A percentile compares a stretch with the other conserved stretches of the same genome.
phyloP scores from a whole-genome alignment of 2,329 filamentous ascomycete species.

The Colletotrichum sp. region DNA sequence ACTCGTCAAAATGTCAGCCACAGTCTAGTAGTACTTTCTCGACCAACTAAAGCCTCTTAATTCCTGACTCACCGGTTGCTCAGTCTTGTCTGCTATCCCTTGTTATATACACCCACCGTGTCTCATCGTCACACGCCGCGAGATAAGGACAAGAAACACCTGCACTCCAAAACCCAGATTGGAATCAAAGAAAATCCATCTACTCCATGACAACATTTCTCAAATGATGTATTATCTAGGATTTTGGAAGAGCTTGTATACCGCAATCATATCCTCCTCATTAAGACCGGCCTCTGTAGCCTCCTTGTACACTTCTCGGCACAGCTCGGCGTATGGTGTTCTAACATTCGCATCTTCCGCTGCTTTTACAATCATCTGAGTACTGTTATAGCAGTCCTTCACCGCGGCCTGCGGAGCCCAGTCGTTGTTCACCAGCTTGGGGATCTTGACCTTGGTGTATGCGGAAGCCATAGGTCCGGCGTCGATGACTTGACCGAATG shows the following conservation, averaged over 20 bases:
- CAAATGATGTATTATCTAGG: not conserved
- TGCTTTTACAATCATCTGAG: conserved; percentile 30
- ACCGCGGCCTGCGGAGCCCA: conserved; percentile 34
- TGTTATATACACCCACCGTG: not conserved
- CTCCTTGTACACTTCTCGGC: conserved; percentile 27
- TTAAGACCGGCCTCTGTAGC: conserved; percentile 27
- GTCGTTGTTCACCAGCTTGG: conserved; percentile 32
- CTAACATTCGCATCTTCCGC: conserved; percentile 19
- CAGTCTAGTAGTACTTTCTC: not conserved
- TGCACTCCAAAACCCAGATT: not conserved
- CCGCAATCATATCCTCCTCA: conserved; percentile 33
- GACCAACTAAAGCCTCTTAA: too few relatives aligned
- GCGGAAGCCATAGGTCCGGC: conserved; percentile 34
- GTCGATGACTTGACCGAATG: conserved; percentile 32
- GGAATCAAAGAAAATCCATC: not conserved
- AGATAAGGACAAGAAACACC: not conserved
- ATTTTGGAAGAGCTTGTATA: conserved; percentile 21
- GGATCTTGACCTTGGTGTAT: conserved; percentile 32
- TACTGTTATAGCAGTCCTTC: conserved; percentile 35
- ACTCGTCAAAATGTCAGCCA: not conserved
- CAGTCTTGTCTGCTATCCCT: accelerated
- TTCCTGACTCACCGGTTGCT: not conserved
- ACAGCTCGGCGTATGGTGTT: conserved; percentile 26
- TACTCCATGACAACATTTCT: accelerated
- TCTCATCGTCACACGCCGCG: not conserved